These are phyloP conservation scores for Garcia nutans DNA, from an alignment of 345 rosid species.

Conservation along the genomic window DNA sequence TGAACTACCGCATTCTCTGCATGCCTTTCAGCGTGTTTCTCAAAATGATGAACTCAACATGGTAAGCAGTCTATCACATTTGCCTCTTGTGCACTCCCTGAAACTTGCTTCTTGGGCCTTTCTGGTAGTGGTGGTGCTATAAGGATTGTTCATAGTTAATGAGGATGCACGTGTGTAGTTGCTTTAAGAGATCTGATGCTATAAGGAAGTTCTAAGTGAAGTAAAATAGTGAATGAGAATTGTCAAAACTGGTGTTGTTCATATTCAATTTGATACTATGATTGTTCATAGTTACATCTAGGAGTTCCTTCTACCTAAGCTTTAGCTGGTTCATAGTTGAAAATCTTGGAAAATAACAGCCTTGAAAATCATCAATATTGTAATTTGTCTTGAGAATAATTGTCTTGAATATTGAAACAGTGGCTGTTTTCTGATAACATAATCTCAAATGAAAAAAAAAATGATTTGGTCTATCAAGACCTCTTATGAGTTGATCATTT, in stretches of 20 bases:
- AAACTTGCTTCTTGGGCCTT: slow-evolving; percentile 4
- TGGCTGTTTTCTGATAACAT: background rate
- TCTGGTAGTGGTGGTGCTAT: background rate
- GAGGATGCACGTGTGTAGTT: background rate
- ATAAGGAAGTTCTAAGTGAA: background rate
- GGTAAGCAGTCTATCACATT: slow-evolving; percentile 35
- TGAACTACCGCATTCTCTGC: slow-evolving; percentile 91
- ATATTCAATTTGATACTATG: background rate
- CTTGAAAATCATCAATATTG: background rate
- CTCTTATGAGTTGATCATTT: background rate
- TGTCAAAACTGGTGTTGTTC: background rate
- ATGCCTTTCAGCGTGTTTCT: slow-evolving; percentile 81
- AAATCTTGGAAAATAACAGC: background rate
- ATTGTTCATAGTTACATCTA: background rate
- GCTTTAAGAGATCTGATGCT: background rate
- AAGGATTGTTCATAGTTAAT: too few relatives aligned
- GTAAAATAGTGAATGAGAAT: background rate
- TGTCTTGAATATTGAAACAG: background rate
- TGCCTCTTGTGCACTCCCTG: slow-evolving; percentile 1
- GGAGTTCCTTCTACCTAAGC: too few relatives aligned
- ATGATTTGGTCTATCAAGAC: background rate
- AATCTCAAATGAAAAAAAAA: background rate
- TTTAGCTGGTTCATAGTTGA: too few relatives aligned
- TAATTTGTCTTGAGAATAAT: background rate
- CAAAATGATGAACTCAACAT: slow-evolving; percentile 57